A percentile compares a stretch with the other conserved stretches of the same genome.
Evolutionary conservation across 495 filamentous ascomycete species (phyloP).

Genomic region (Aspergillus asperescens): DNA sequence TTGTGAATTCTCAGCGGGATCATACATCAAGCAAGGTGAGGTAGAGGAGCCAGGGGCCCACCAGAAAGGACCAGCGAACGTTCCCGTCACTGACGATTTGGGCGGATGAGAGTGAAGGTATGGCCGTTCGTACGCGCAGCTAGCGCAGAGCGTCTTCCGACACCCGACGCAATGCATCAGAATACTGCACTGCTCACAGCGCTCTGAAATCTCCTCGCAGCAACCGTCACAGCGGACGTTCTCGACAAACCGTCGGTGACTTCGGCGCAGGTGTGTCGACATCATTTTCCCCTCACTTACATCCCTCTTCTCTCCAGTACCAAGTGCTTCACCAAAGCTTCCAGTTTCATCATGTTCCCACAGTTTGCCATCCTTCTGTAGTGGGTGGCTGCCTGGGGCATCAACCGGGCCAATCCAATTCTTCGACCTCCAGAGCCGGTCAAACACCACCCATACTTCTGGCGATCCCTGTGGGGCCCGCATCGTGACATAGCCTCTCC

Average conservation of each 20-base stretch:
- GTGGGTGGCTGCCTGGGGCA: slow-evolving; percentile 6
- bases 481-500: slow-evolving; percentile 53
- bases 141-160: slow-evolving; percentile 56
- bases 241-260: slow-evolving; percentile 50
- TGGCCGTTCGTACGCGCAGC: slow-evolving; percentile 55
- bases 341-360: slow-evolving; percentile 57
- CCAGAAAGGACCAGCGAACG: slow-evolving; percentile 40
- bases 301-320: slow-evolving; percentile 37
- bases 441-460: slow-evolving; percentile 61
- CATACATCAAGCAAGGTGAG: slow-evolving; percentile 55
- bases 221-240: slow-evolving; percentile 52
- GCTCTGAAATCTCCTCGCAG: slow-evolving; percentile 46
- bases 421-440: slow-evolving; percentile 55
- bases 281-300: slow-evolving; percentile 50
- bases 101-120: slow-evolving; percentile 34
- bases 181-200: slow-evolving; percentile 59
- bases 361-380: slow-evolving; percentile 43
- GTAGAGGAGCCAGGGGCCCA: slow-evolving; percentile 52
- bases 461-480: slow-evolving; percentile 47
- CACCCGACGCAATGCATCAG: slow-evolving; percentile 61
- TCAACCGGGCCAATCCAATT: slow-evolving; percentile 52
- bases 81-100: slow-evolving; percentile 11
- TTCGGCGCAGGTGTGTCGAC: slow-evolving; percentile 51
- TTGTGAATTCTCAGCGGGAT: slow-evolving; percentile 28
- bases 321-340: slow-evolving; percentile 51